Base-by-base conservation (phyloP, 768 basidiomycete species). In the Pleurotus citrinopileatus region DNA sequence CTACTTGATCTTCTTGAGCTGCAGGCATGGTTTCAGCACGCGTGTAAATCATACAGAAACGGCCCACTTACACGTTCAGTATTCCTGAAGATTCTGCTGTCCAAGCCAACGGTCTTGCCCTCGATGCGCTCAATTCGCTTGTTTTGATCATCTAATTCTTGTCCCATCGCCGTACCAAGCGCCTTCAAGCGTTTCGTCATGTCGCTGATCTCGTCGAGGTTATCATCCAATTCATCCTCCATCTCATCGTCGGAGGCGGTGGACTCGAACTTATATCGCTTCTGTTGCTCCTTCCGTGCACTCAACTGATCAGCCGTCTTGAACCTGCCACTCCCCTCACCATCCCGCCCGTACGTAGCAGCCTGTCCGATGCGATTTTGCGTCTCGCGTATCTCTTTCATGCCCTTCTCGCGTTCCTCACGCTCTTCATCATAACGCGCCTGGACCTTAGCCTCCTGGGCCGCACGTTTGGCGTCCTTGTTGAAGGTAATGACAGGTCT, bases 161-260 rank as follows among this genome's bases (percentile, higher is more conserved):
- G 80, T 40, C 90, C 88, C 87, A 92, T 93, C 3, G 89, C 84
- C 57, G 77, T 77, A 4, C 89, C 91, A 17, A 95, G 73, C 2
- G 84, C 82, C 70, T 89, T 91, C 56, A 97, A 76, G 42, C 83
- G 76, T 71, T 86, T 89, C 2, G 90, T 83, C 48, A 87, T 81
- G 47, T 84, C 85, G 29, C 81, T 73, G 55, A 96, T 89, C 68
- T 96, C 94, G 65, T 91, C 85, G 22, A 99, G 73, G 67, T 98
- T 98, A 59, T 80, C 83, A 62, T 98, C 96, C 32, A 99, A 63
- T 70, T 98, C 94, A 61, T 98, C 89, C 72, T 99, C 96, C 1
- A 96, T 60, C 70, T 95, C 94, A 61, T 98, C 94, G 63, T 99
- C 96, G 4, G 89, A 91, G 2, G 80, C 91, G 32, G 83, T 89